A percentile compares a stretch with the other conserved stretches of the same genome.
These are phyloP conservation scores for Eutrema salsugineum DNA, from an alignment of 441 rosid genomes.

Conservation along the genomic window DNA sequence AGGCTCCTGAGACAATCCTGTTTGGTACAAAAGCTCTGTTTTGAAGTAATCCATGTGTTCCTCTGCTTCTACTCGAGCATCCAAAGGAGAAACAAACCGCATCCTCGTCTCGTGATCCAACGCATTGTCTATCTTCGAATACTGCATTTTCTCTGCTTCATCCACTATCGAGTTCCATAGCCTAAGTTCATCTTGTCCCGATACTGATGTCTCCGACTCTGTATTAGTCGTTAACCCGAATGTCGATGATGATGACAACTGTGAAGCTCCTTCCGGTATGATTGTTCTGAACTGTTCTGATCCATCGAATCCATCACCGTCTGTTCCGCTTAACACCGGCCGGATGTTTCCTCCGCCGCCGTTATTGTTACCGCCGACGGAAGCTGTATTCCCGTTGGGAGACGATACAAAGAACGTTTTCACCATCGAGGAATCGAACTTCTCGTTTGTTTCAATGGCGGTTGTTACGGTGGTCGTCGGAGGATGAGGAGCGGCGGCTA, in stretches of 20 bases:
- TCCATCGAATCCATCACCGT: constrained; percentile 59
- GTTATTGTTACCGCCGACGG: constrained; percentile 49
- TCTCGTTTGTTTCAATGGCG: constrained; percentile 7
- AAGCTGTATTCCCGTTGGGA: constrained; percentile 39
- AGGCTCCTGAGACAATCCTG: constrained; percentile 54
- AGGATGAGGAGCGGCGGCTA: constrained; percentile 32
- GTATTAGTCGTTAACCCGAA: constrained; percentile 29
- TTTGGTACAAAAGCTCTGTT: constrained; percentile 64
- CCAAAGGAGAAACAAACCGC: constrained; percentile 56
- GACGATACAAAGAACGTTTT: constrained; percentile 46
- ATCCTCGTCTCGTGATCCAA: constrained; percentile 57
- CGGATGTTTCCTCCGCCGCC: constrained; percentile 73
- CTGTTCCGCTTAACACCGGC: constrained; percentile 57
- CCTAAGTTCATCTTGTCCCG: constrained; percentile 51
- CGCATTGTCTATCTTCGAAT: constrained; percentile 32
- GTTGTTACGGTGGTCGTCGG: constrained; percentile 25
- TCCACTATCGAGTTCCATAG: constrained; percentile 70
- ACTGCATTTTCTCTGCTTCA: constrained; percentile 61
- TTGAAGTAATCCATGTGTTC: constrained; percentile 47
- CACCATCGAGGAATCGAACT: constrained; percentile 19
- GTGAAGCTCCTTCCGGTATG: constrained; percentile 47
- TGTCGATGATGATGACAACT: constrained; percentile 53
- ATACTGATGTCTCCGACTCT: constrained; percentile 42
- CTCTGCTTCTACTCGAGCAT: constrained; percentile 50
- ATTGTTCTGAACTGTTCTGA: constrained; percentile 42